Percentiles rank a stretch among this genome's conserved stretches.
phyloP scores from a whole-genome alignment of 2,329 filamentous ascomycete genomes.

The Ceratocystis variospora region DNA sequence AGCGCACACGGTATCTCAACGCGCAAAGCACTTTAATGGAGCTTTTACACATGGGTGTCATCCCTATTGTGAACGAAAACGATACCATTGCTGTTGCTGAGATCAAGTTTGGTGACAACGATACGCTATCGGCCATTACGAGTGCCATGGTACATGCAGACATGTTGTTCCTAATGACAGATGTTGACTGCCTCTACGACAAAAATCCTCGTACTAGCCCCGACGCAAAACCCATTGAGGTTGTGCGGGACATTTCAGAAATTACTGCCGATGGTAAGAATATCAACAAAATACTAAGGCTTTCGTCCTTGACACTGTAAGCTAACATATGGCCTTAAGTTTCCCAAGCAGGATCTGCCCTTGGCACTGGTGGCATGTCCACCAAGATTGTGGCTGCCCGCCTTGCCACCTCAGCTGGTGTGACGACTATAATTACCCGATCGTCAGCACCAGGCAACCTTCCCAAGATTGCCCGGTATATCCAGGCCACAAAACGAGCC shows the following conservation, averaged over 20 bases:
- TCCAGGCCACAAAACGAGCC: conserved; percentile 40
- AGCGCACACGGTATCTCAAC: conserved; percentile 88
- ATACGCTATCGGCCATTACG: conserved; percentile 91
- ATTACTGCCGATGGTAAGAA: conserved; percentile 63
- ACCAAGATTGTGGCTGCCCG: conserved; percentile 93
- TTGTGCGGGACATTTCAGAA: conserved; percentile 75
- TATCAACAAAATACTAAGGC: not conserved
- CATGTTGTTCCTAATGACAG: conserved; percentile 95
- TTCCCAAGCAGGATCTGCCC: conserved; percentile 70
- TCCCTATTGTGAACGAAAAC: conserved; percentile 98
- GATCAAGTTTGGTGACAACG: conserved; percentile 99
- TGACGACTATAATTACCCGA: conserved; percentile 88
- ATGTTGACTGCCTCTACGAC: conserved; percentile 94
- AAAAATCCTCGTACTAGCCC: conserved; percentile 80
- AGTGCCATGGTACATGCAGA: conserved; percentile 96
- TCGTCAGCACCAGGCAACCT: conserved; percentile 93
- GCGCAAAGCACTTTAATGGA: conserved; percentile 90
- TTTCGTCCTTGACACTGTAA: not conserved
- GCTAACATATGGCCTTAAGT: conserved; percentile 36
- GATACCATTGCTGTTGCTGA: conserved; percentile 92
- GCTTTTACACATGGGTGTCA: conserved; percentile 84
- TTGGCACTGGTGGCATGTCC: conserved; percentile 93
- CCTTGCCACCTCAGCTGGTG: conserved; percentile 82
- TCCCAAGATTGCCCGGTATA: conserved; percentile 67
- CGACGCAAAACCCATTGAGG: conserved; percentile 77